These are phyloP conservation scores for Neostapfia colusana DNA, from an alignment of 176 grass and related monocot genomes.

Conservation along the genomic window DNA sequence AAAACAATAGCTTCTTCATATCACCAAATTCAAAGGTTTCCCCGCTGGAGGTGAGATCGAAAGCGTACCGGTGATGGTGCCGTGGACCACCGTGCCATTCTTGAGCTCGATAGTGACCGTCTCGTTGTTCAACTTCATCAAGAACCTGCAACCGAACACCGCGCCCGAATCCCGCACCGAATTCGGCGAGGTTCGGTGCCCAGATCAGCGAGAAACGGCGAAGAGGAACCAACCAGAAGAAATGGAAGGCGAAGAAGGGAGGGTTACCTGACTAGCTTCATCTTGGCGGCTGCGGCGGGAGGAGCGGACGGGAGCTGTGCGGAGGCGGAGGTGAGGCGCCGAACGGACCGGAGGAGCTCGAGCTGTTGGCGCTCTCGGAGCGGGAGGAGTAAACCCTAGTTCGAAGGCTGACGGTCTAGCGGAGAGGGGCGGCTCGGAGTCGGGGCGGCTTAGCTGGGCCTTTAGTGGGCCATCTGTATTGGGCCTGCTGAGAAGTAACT, in stretches of 20 bases:
- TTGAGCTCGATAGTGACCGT: conserved; percentile 96
- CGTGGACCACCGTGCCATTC: conserved; percentile 92
- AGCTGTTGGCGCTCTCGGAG: conserved; percentile 43
- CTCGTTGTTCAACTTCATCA: conserved; percentile 99
- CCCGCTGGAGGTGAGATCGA: neutral
- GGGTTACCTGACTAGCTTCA: conserved; percentile 95
- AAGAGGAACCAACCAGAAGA: neutral
- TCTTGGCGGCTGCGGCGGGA: conserved; percentile 40
- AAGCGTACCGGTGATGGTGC: conserved; percentile 77
- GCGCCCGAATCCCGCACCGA: conserved; percentile 31
- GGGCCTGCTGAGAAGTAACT: neutral
- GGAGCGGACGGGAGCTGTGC: conserved; percentile 5
- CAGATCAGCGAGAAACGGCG: neutral
- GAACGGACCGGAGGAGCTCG: conserved; percentile 16
- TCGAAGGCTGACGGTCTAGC: conserved; percentile 43
- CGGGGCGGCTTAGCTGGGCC: conserved; percentile 21
- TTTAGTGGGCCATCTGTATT: conserved; percentile 2
- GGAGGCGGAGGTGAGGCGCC: conserved; percentile 9
- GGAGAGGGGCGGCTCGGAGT: conserved; percentile 1
- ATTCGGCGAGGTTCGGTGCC: conserved; percentile 20
- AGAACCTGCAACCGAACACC: conserved; percentile 55
- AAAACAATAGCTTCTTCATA: neutral
- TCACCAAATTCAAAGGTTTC: neutral
- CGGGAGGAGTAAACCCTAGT: conserved; percentile 58
- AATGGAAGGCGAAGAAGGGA: neutral